Base-by-base conservation (phyloP, 345 rosid species). In the Punica granatum region DNA sequence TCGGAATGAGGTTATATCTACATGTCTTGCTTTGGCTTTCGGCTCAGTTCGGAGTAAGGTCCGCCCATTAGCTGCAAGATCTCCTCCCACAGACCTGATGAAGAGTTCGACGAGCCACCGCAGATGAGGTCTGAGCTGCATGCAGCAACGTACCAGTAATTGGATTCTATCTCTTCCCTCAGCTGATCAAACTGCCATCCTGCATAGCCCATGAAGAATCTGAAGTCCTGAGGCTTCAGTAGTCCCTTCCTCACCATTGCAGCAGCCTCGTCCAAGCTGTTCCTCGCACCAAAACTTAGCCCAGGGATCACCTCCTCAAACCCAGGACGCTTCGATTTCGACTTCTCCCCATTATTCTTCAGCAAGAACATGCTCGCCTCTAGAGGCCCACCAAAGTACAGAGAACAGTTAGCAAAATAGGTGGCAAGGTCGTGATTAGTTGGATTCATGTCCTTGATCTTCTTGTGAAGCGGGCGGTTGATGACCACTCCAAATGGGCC, bases 181-280 rank as follows among this genome's bases (percentile, higher is more conserved):
- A 90, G 76, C 71, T 90, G 97, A 80, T 87, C 98, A 48, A 83
- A 82, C 75, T 89, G 95, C 98, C 97, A 93, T 18, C 95, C 97
- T 0, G 97, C 88, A 37, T 90, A 89, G 64, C 98, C 98, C 63
- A 79, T 88, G 72, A 93, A 93, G 84, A 90, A 89, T 74, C 90
- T 86, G 68, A 89, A 87, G 76, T 87, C 96, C 51, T 86, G 86
- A 66, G 91, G 92, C 74, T 86, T 89, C 41, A 85, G 77, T 62
- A 81, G n/a, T 37, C 96, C 97, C 44, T 83, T 85, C 78, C 84
- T 90, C 74, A 90, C 92, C 62, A 93, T 81, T 4, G 75, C 83
- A 16, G 91, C 88, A 36, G 97, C 98, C 80, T 90, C 91, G 53
- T 89, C 90, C 74, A 90, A 77, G 54, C 79, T 89, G 77, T 88